Base-by-base conservation (phyloP, 2,329 filamentous ascomycete genomes). In the Mycosphaerella arachidis region DNA sequence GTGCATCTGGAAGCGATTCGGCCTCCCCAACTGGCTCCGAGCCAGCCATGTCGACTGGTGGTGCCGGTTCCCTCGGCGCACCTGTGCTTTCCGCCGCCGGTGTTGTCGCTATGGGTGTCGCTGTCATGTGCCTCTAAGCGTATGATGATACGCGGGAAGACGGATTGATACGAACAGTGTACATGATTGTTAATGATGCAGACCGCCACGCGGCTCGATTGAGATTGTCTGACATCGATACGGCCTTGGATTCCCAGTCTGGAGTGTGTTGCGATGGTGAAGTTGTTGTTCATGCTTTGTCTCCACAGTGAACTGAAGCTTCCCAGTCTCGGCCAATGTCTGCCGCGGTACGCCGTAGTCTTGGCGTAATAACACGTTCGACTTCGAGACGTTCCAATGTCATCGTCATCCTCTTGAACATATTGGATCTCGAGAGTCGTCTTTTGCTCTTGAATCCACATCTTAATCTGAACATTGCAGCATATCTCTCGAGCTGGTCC, bases 81-180 rank as follows among this genome's bases (percentile, higher is more conserved):
- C 54, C 56, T 51, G 59, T 57, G 29, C 48, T 57, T 24, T 24
- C 24, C 24, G 24, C 24, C 24, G 24, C 24, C n/a, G 57, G 53
- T 27, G 55, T 50, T 29, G 57, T 48, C 46, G 57, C 48, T 20
- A 33, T 61, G 29, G 62, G 57, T 40, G 6, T 57, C 12, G 62
- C 57, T 43, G 62, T 59, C 31, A 13, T 62, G 30, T 46, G 48
- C 29, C 50, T 63, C 31, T 63, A 63, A 61, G 45, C 35, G 29
- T 43, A 16, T 43, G 40, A 43, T 43, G 40, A 8, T 6, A 6
- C 3, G 7, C 3, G 6, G 40, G 4, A 43, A 43, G 40, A 7
- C 2, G 40, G n/a, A 43, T 18, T 24, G 40, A 43, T 43, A 18
- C n/a, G 13, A 13, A n/a, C 18, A 33, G 27, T 20, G 27, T 24